Conservation (phyloP, 2,329 filamentous ascomycete genomes). For the Stagonosporopsis cucurbitacearum region DNA sequence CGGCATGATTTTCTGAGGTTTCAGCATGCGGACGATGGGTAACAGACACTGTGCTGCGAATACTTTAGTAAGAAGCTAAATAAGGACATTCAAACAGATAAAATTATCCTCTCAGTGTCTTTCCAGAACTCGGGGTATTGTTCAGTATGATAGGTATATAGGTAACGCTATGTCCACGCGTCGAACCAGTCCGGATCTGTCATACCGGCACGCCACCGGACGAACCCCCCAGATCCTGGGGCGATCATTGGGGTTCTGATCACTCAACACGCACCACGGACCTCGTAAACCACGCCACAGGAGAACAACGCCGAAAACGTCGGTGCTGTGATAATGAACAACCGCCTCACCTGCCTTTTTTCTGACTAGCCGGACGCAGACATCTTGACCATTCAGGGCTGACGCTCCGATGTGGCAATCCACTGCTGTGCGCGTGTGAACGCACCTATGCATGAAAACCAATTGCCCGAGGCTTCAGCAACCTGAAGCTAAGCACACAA, state of each 20-base stretch:
- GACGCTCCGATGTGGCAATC: neutral
- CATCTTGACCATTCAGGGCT: neutral
- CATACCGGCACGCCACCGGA: neutral
- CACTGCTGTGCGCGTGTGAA: neutral
- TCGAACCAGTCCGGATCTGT: slow-evolving; percentile 8
- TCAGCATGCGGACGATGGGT: no score
- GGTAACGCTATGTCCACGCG: neutral
- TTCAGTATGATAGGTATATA: neutral
- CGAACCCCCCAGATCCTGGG: neutral
- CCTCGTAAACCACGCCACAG: neutral
- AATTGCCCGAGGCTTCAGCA: neutral
- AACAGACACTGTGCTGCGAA: no score
- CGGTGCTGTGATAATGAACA: neutral
- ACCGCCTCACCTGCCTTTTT: neutral
- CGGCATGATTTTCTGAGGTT: no score
- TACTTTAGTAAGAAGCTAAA: no score
- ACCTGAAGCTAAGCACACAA: neutral
- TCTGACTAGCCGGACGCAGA: slow-evolving; percentile 2
- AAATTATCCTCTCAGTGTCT: no score
- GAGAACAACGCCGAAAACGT: neutral
- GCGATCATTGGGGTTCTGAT: neutral
- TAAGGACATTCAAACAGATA: no score
- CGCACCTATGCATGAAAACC: no score
- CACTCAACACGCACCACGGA: slow-evolving; percentile 1
- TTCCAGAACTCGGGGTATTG: no score